A percentile compares a stretch with the other conserved stretches of the same genome.
phyloP scores from a whole-genome alignment of 441 rosid species.

The Dalechampia spathulata region DNA sequence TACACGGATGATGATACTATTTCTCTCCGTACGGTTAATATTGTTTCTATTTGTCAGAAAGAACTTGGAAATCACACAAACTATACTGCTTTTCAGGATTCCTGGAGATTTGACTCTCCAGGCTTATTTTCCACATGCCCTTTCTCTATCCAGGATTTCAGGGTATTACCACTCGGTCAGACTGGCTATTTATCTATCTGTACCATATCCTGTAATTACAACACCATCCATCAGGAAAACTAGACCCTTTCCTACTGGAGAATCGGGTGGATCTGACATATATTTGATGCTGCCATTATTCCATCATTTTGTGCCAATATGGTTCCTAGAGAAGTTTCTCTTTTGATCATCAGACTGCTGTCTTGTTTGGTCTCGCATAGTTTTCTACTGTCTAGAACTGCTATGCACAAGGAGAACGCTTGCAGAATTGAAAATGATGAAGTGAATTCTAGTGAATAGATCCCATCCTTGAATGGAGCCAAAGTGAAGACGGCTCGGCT shows the following conservation, averaged over 20 bases:
- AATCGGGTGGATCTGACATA: conserved; percentile 56
- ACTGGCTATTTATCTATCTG: conserved; percentile 15
- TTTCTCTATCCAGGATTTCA: no score
- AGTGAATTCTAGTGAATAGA: conserved; percentile 69
- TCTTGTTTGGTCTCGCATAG: conserved; percentile 22
- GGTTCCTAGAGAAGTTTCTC: conserved; percentile 32
- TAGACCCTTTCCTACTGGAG: conserved; percentile 76
- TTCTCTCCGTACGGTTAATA: conserved; percentile 6
- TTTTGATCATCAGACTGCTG: no score
- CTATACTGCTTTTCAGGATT: conserved; percentile 1
- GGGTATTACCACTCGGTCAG: no score
- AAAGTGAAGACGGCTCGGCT: conserved; percentile 53
- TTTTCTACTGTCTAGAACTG: conserved; percentile 54
- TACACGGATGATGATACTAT: conserved; percentile 1
- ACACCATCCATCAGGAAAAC: conserved; percentile 7
- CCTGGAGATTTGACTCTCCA: conserved; percentile 13
- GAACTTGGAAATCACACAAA: conserved; percentile 11
- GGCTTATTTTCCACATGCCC: conserved; percentile 14
- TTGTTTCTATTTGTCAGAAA: conserved; percentile 16
- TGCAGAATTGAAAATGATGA: conserved; percentile 64
- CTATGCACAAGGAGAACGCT: conserved; percentile 81
- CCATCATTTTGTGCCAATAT: conserved; percentile 26
- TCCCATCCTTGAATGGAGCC: conserved; percentile 63
- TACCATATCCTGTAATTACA: conserved; percentile 14
- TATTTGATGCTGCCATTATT: no score